Percentiles rank a stretch among this genome's conserved stretches.
These are phyloP conservation scores for Solanum acaule DNA, from an alignment of 257 asterid genomes.

Conservation along the genomic window DNA sequence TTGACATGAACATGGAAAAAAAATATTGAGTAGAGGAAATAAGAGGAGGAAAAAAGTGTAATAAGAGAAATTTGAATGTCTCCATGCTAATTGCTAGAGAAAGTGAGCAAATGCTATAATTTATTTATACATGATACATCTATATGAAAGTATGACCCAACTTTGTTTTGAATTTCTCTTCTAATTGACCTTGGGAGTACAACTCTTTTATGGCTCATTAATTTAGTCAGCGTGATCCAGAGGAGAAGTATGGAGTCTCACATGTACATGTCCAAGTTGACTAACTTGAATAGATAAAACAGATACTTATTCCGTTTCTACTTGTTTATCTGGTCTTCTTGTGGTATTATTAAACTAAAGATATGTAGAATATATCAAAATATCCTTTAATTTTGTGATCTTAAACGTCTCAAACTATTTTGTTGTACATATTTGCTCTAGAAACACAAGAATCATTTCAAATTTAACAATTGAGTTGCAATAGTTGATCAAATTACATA, in stretches of 20 bases:
- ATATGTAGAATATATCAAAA: too few species aligned
- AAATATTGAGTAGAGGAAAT: neutral
- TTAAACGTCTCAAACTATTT: too few species aligned
- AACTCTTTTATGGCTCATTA: neutral
- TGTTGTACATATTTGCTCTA: too few species aligned
- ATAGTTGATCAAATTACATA: neutral
- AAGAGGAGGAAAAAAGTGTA: neutral
- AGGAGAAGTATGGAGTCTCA: neutral
- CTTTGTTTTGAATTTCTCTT: neutral
- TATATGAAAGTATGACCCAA: too few species aligned
- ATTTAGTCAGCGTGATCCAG: neutral
- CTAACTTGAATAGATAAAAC: neutral
- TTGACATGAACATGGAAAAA: neutral
- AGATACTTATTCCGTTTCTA: fast-evolving
- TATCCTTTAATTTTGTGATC: too few species aligned
- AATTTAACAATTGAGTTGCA: neutral
- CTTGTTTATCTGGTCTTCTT: neutral
- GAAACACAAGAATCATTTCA: neutral
- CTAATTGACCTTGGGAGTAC: neutral
- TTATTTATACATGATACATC: neutral
- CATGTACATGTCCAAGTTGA: neutral
- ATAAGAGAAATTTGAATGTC: neutral
- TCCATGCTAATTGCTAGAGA: neutral
- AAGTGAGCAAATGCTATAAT: neutral
- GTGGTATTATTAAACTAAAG: neutral